Evolutionary conservation across 208 protist genomes (phyloP).

Genomic region (Trypanosoma platydactyli): DNA sequence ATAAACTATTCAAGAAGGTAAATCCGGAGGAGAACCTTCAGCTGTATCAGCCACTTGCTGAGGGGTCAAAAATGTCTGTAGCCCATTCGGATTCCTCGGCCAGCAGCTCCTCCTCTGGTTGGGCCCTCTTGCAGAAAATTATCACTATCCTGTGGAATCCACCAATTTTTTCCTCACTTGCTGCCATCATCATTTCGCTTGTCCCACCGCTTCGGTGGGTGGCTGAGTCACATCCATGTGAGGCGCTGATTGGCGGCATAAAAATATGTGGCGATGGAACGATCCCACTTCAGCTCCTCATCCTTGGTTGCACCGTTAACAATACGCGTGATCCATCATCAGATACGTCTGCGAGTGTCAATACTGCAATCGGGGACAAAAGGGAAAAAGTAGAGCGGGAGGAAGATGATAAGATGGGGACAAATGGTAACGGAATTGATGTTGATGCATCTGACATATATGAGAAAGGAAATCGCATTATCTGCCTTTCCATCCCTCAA

Average conservation of each 20-base stretch:
- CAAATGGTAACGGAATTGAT: background rate
- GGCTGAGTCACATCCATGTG: conserved; percentile 36
- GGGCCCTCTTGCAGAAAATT: background rate
- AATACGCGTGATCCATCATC: background rate
- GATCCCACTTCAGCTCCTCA: conserved; percentile 65
- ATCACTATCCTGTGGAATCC: conserved; percentile 40
- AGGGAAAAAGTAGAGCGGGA: background rate
- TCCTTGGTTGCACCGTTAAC: conserved; percentile 53
- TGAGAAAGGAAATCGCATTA: background rate
- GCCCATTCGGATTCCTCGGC: no score
- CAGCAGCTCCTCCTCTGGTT: no score
- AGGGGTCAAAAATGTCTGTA: background rate
- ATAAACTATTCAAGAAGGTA: background rate
- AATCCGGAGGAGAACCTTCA: conserved; percentile 7
- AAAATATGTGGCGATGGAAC: conserved; percentile 48
- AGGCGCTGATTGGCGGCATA: conserved; percentile 54
- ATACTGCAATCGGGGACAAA: conserved; percentile 10
- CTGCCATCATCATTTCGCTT: conserved; percentile 61
- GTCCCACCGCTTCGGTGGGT: conserved; percentile 68
- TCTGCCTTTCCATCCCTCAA: background rate
- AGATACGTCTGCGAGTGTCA: conserved; percentile 7
- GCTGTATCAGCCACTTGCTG: conserved; percentile 17
- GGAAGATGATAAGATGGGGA: conserved; percentile 10
- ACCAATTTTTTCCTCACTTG: conserved; percentile 44
- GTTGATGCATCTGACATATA: background rate